A percentile compares a stretch with the other conserved stretches of the same genome.
These are phyloP conservation scores for Skeletonema marinoi DNA, from an alignment of 108 stramenopile genomes.

Conservation along the genomic window DNA sequence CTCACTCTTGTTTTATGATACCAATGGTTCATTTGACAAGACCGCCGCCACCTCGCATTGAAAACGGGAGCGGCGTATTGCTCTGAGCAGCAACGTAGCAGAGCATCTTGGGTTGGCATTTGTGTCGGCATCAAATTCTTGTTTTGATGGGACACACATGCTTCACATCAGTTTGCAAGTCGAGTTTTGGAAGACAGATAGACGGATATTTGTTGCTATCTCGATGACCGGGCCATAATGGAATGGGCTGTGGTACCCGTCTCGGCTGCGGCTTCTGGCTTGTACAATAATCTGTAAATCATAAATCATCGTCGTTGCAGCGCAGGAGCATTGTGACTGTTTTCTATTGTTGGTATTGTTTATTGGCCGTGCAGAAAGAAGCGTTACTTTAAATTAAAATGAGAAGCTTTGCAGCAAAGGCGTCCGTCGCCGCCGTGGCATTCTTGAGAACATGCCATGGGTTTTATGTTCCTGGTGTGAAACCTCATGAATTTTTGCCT, in stretches of 20 bases:
- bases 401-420: conserved; percentile 30
- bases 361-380: neutral
- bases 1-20: neutral
- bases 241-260: too few relatives aligned
- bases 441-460: conserved; percentile 26
- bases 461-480: conserved; percentile 92
- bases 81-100: neutral
- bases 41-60: neutral
- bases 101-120: neutral
- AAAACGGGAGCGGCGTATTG: neutral
- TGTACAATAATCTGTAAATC: too few relatives aligned
- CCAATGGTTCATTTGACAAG: neutral
- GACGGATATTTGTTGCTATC: neutral
- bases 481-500: conserved; percentile 67
- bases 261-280: too few relatives aligned
- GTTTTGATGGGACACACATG: neutral
- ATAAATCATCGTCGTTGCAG: too few relatives aligned
- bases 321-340: too few relatives aligned
- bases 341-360: too few relatives aligned
- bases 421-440: conserved; percentile 19
- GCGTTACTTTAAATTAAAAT: neutral
- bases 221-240: neutral
- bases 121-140: neutral
- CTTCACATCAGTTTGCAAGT: neutral
- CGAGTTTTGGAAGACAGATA: neutral